Conservation (phyloP, 495 filamentous ascomycete species). For the Penicillium macrosclerotiorum region DNA sequence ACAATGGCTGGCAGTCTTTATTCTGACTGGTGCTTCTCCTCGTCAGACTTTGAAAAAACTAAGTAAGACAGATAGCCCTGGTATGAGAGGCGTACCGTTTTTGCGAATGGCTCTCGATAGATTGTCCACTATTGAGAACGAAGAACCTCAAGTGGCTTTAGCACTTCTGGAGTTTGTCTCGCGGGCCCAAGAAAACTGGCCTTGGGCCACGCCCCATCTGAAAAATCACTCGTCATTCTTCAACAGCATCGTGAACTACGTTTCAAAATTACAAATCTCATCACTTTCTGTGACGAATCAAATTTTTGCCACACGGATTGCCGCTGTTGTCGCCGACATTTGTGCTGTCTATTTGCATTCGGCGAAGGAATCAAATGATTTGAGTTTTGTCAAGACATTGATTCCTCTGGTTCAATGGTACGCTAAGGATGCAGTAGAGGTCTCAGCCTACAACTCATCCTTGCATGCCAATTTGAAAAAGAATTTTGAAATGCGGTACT, state of each 20-base stretch:
- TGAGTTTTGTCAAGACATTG: constrained; percentile 62
- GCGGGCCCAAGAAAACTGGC: constrained; percentile 85
- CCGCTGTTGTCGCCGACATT: constrained; percentile 79
- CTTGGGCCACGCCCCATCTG: constrained; percentile 78
- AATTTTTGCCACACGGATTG: constrained; percentile 65
- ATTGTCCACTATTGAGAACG: constrained; percentile 63
- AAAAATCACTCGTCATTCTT: constrained; percentile 73
- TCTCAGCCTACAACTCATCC: constrained; percentile 77
- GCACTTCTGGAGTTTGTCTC: constrained; percentile 83
- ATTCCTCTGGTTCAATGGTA: constrained; percentile 75
- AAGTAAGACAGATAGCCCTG: constrained; percentile 33
- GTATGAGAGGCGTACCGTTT: constrained; percentile 58
- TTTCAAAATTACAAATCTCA: constrained; percentile 58
- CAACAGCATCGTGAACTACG: constrained; percentile 61
- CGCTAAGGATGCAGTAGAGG: constrained; percentile 66
- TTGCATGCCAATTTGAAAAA: constrained; percentile 78
- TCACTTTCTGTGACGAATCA: constrained; percentile 40
- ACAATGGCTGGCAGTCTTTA: constrained; percentile 90
- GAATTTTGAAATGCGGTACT: constrained; percentile 78
- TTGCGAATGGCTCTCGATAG: constrained; percentile 71
- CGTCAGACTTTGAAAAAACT: constrained; percentile 63
- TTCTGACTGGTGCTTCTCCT: constrained; percentile 85
- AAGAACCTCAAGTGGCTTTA: constrained; percentile 60
- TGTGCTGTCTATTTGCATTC: constrained; percentile 90
- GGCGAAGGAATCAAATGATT: constrained; percentile 67